Evolutionary conservation across 1,139 yeast genomes (phyloP), one percentile per base, ranked within the genome.

Genomic region (Nakaseomyces kungkrabaensis): DNA sequence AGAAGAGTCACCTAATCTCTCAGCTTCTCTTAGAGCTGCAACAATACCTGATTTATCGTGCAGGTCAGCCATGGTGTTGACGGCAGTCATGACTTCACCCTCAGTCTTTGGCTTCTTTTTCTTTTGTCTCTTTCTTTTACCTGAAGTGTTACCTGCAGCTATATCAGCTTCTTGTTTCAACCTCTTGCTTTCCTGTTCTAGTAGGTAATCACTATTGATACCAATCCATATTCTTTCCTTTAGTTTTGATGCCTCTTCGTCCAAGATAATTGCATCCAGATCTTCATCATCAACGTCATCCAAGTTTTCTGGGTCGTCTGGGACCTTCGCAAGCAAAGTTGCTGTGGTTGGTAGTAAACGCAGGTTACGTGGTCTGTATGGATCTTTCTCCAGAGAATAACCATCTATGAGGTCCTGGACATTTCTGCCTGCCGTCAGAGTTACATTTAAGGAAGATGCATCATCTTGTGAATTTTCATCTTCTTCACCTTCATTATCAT

Each of bases 181-280:
- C 54, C 92, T 72, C 65, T 88, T 89, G 58, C 79, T 79, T 60
- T 92, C 97, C 67, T 88, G 96, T 48, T 84, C 94, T 27, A 88
- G 68, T 52, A 92, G 71, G 61, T 81, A 94, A 34, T 90, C 97
- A 52, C 85, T 86, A 67, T 92, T 88, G 49, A 87, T 73, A 1
- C 94, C 89, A 51, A 85, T 79, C 97, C 98, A 92, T 5, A 89
- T 78, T 53, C 83, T 74, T 56, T 86, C 89, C 67, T 87, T 90
- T 60, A 81, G 62, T 50, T 72, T 68, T 10, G 80, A 75, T 56
- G 92, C 96, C 45, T 80, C 85, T 47, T 77, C 81, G 4, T 78
- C 75, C 50, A 92, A 70, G 46, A 86, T 63, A 43, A 81, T 73
- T 0, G 70, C 68, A 4, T 78, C 79, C 9, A 86, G 71, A 59